These are phyloP conservation scores for Salvia rosmarinus DNA, from an alignment of 257 asterid species.

Conservation along the genomic window DNA sequence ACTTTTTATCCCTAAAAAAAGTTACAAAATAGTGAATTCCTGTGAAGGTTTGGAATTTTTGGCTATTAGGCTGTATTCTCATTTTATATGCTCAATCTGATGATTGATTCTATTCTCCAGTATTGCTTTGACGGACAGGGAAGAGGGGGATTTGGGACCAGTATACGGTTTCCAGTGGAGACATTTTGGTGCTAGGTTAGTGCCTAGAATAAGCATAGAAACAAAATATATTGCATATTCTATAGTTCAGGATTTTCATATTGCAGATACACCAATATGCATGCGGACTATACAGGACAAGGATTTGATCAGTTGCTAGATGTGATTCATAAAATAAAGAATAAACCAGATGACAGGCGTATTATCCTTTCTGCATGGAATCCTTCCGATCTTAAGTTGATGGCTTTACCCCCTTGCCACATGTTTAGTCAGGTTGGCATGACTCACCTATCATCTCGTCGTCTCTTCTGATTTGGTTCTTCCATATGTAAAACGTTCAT, in stretches of 20 bases:
- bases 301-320: slow-evolving; percentile 84
- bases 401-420: slow-evolving; percentile 93
- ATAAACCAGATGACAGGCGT: slow-evolving; percentile 72
- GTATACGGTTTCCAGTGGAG: slow-evolving; percentile 88
- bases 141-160: slow-evolving; percentile 84
- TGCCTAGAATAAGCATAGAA: slow-evolving; percentile 12
- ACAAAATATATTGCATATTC: not conserved
- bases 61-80: not conserved
- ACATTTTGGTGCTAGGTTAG: slow-evolving; percentile 84
- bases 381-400: slow-evolving; percentile 73
- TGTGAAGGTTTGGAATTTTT: not conserved
- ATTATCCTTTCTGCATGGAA: slow-evolving; percentile 82
- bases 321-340: slow-evolving; percentile 67
- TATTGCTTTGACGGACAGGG: slow-evolving; percentile 65
- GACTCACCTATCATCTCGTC: not conserved
- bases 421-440: slow-evolving; percentile 77
- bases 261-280: slow-evolving; percentile 71
- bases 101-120: slow-evolving; percentile 42
- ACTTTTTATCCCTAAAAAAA: not conserved
- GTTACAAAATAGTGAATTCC: not conserved
- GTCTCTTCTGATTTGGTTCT: not conserved
- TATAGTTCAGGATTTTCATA: not conserved
- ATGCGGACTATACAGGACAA: slow-evolving; percentile 72
- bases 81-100: slow-evolving; percentile 29
- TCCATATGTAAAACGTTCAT: not conserved